These are phyloP conservation scores for Amanita brunnescens DNA, from an alignment of 768 basidiomycete species.

Conservation along the genomic window DNA sequence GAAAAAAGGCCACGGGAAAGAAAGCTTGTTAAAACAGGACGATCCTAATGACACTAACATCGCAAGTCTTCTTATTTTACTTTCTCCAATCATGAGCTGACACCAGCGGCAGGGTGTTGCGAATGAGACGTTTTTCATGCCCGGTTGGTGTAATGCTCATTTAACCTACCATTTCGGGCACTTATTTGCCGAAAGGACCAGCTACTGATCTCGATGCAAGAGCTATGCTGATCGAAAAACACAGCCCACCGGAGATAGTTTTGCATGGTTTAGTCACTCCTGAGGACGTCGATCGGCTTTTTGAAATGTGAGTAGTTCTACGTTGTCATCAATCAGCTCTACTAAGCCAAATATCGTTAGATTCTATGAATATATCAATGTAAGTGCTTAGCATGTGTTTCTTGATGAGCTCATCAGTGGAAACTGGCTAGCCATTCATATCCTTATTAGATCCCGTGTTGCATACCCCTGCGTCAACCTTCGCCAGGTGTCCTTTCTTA, in stretches of 20 bases:
- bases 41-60: conserved; percentile 58
- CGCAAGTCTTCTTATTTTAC: conserved; percentile 27
- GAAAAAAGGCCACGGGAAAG: conserved; percentile 28
- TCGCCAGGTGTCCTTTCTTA: conserved; percentile 80
- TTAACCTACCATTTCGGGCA: background rate
- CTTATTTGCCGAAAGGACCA: conserved; percentile 37
- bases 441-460: conserved; percentile 74
- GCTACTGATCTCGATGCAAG: conserved; percentile 64
- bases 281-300: conserved; percentile 75
- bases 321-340: background rate
- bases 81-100: background rate
- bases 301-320: conserved; percentile 56
- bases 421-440: conserved; percentile 43
- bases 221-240: conserved; percentile 64
- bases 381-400: conserved; percentile 21
- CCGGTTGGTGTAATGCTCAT: conserved; percentile 34
- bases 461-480: conserved; percentile 73
- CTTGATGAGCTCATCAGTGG: background rate
- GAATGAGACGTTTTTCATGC: conserved; percentile 72
- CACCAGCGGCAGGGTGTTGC: conserved; percentile 55
- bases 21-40: conserved; percentile 27
- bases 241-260: conserved; percentile 74
- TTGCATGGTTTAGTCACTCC: conserved; percentile 73
- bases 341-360: conserved; percentile 25
- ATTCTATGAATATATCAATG: conserved; percentile 65